Base-by-base conservation (phyloP, 2,329 filamentous ascomycete species). In the Hypocreales sp. region DNA sequence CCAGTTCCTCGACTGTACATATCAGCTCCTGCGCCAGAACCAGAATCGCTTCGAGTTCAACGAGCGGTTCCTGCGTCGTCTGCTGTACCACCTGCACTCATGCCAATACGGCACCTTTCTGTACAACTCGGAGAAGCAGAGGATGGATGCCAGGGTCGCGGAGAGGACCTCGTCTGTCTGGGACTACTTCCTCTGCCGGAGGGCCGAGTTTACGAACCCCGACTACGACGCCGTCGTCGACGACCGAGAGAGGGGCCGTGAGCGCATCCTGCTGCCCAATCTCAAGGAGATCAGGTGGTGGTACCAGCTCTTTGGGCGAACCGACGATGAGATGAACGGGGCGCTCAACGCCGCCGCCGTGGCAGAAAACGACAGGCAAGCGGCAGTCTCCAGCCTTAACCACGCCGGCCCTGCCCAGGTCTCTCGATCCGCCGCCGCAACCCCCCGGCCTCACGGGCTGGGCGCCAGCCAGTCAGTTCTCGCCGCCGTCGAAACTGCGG, bases 41-140 rank as follows among this genome's bases (percentile, higher is more conserved):
- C 84, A 84, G 1, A 79, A 72, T 6, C 77, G 86, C 0, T 98
- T 98, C 46, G 87, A 98, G 49, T 98, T 84, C 54, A 95, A 92
- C 40, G 90, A 95, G 48, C 74, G 87, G 5, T 95, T 98, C 50
- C 58, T 98, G 6, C 70, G 83, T 15, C 73, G 90, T 13, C 60
- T 98, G 4, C 62, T 95, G 2, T 98, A 95, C 46, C 90, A 98
- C 48, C 67, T 92, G 2, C 87, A 95, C 47, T 87, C 87, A 1
- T 93, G 86, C 39, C 90, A 98, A 48, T 98, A 94, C 37, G 90
- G 90, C 24, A 94, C 87, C 0, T 98, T 98, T 48, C 63, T 98
- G 5, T 93, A 81, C 53, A 94, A 98, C 55, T 92, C 73, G 30
- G 90, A 98, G 50, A 90, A 84, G 44, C 80, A 93, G 42, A 75